Base-by-base conservation (phyloP, 139 green algal species). In the Bryopsis sp. region DNA sequence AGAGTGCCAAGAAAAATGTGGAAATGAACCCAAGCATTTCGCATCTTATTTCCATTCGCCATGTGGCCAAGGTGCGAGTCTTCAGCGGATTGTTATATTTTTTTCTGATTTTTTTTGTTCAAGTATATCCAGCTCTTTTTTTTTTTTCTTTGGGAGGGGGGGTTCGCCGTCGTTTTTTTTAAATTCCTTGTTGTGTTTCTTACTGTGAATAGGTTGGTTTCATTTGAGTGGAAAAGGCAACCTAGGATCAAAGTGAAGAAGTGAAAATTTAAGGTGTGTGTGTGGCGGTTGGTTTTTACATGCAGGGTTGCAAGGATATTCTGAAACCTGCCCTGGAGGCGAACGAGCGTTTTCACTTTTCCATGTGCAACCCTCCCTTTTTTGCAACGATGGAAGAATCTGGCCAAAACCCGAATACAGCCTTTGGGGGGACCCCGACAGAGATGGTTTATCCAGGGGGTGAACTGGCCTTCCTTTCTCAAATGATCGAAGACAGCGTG, bases 281-380 rank as follows among this genome's bases (percentile, higher is more conserved):
- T 19, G 11, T 54, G 43, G 15, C 43, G 43, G 43, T 11, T 54
- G 11, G 11, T 54, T 54, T 26, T 54, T 54, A 26, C 15, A 11
- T 54, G 11, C 43, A 26, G 43, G 15, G 11, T 54, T 54, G 43
- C 43, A 47, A 4, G 71, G 74, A 48, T 0, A 26, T 83, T 32
- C 38, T 80, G 15, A 22, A 26, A 22, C 67, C 68, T 11, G 37
- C 70, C 4, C 38, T 80, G 1, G 29, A 39, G 0, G 58, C 69
- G 3, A 43, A 48, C 0, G 85, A 90, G 58, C 72, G 3, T 1
- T 90, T 90, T 39, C 71, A 75, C 33, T 96, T 92, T 78, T 77
- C 28, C 47, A 95, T 96, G 87, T 97, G 92, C 80, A 98, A 98
- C 77, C 92, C 93, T n/a, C 93, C 93, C 8, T 98, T 98, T 75